Percentiles rank a stretch among this genome's conserved stretches.
These are phyloP conservation scores for Scleromitrula shiraiana DNA, from an alignment of 2,329 filamentous ascomycete genomes.

Conservation along the genomic window DNA sequence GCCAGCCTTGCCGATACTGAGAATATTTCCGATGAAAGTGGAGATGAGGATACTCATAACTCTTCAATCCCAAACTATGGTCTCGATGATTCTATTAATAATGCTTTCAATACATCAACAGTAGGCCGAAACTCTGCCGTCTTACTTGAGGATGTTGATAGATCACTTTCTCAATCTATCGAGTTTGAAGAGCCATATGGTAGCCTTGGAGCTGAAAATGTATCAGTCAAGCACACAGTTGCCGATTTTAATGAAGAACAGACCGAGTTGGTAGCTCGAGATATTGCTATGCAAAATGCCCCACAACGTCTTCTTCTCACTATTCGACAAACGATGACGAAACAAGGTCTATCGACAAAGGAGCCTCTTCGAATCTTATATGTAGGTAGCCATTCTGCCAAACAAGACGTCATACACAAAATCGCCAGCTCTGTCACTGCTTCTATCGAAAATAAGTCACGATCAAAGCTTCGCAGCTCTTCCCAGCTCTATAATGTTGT, in stretches of 20 bases:
- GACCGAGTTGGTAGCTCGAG: constrained; percentile 30
- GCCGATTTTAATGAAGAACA: constrained; percentile 36
- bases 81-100: constrained; percentile 22
- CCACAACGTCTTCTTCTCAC: constrained; percentile 35
- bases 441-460: constrained; percentile 30
- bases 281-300: constrained; percentile 28
- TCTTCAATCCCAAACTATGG: constrained; percentile 17
- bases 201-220: constrained; percentile 31
- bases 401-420: constrained; percentile 37
- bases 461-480: constrained; percentile 26
- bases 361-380: constrained; percentile 44
- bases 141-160: constrained; percentile 25
- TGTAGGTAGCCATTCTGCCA: constrained; percentile 36
- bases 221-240: constrained; percentile 41
- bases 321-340: constrained; percentile 42
- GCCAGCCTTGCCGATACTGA: constrained; percentile 31
- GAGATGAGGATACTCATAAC: constrained; percentile 19
- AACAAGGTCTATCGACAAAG: constrained; percentile 35
- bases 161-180: constrained; percentile 32
- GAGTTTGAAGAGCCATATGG: constrained; percentile 38
- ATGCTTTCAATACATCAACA: constrained; percentile 27
- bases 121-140: constrained; percentile 26
- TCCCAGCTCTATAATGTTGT: constrained; percentile 45
- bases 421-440: constrained; percentile 41
- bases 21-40: constrained; percentile 28